Conservation (phyloP, 2,329 filamentous ascomycete species). For the Aspergillus thermomutatus region DNA sequence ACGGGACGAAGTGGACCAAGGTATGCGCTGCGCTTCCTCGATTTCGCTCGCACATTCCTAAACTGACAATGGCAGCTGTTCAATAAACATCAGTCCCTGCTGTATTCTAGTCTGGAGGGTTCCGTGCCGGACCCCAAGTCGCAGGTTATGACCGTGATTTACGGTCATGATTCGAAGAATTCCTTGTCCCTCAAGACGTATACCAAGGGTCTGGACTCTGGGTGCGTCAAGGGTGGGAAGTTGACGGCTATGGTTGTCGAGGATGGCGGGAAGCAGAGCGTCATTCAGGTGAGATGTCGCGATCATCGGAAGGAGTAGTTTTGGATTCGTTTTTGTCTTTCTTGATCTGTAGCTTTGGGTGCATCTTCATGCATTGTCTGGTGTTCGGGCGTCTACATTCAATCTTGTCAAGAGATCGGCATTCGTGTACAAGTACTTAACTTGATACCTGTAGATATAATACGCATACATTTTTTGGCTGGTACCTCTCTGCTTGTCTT, state of each 20-base stretch:
- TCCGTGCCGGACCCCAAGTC: constrained; percentile 18
- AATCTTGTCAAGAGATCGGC: not conserved
- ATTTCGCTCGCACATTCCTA: not conserved
- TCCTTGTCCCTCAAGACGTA: constrained; percentile 67
- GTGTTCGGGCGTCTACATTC: not conserved
- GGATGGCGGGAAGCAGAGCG: constrained; percentile 43
- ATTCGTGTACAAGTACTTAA: too few relatives aligned
- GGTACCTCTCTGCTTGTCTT: not conserved
- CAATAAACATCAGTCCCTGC: constrained; percentile 45
- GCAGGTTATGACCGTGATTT: constrained; percentile 66
- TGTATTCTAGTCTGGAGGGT: constrained; percentile 20
- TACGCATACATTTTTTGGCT: not conserved
- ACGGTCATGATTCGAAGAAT: constrained; percentile 77
- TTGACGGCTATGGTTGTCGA: constrained; percentile 76
- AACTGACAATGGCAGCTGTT: constrained; percentile 40
- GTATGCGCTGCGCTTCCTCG: constrained; percentile 24
- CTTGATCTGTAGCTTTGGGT: not conserved
- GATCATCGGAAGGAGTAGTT: constrained; percentile 23
- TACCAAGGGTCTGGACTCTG: constrained; percentile 81
- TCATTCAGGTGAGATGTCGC: constrained; percentile 44
- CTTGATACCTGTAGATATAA: too few relatives aligned
- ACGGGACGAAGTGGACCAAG: constrained; percentile 65
- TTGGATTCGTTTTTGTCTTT: not conserved
- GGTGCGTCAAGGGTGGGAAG: constrained; percentile 71
- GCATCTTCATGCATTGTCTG: not conserved